Base-by-base conservation (phyloP, 2,329 filamentous ascomycete species). In the Neofusicoccum sp. region DNA sequence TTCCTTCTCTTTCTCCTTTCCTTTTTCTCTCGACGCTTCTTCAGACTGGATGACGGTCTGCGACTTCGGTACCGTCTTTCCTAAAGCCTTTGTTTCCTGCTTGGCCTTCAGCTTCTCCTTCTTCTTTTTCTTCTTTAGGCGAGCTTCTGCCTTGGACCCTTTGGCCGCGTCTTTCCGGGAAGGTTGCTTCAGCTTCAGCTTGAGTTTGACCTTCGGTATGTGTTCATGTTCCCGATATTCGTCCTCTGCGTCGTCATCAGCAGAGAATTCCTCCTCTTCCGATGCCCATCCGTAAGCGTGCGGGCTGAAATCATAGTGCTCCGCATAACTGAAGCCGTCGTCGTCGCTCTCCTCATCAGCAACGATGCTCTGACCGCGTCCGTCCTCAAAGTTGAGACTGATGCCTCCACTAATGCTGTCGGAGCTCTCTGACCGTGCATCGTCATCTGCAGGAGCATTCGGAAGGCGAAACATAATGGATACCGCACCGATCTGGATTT, bases 401-500 rank as follows among this genome's bases (percentile, higher is more conserved):
- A 90, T 90, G 65, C 87, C 79, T 63, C 80, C 82, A 48, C 75
- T 78, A 31, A 77, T 76, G 3, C 75, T 73, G 45, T 75, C 72
- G 6, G 41, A 47, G n/a, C 43, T 51, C 9, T 62, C 53, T 26
- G 45, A 54, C 14, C 24, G 41, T 3, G 57, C 84, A 34, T 84
- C 85, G 3, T 84, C 85, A 62, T 80, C 79, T 26, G 76, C 71
- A 16, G 81, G 77, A n/a, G 85, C 82, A 60, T 84, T 84, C 43
- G 89, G 90, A 65, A 92, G 84, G 45, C 85, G 77, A 71, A 93
- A 92, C 12, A 76, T 78, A 64, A 93, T 86, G 47, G 82, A 79
- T 3, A 93, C 84, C 62, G 86, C 85, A 61, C 89, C 89, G 70
- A 93, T 88, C 70, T 89, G 86, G 40, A 93, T 80, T n/a, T 80